phyloP scores from a whole-genome alignment of 306 rosid species.

The Prosopis cineraria region DNA sequence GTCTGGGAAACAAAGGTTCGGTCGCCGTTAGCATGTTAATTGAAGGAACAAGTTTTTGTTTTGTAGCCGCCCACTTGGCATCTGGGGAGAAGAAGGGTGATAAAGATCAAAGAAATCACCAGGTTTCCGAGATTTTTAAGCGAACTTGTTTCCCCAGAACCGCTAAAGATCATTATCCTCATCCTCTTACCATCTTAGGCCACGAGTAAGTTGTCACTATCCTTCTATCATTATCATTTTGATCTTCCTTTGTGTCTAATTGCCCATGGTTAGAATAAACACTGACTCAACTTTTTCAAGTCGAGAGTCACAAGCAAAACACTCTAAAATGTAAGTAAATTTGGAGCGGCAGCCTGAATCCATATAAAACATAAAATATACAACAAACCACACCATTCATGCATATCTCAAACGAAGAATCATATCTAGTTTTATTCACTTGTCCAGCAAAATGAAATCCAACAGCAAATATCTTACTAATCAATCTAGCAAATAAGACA shows the following conservation, averaged over 20 bases:
- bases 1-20: slow-evolving; percentile 88
- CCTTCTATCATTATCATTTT: background rate
- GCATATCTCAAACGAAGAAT: background rate
- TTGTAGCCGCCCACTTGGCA: slow-evolving; percentile 81
- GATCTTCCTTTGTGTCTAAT: background rate
- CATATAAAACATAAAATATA: background rate
- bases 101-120: slow-evolving; percentile 76
- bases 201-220: slow-evolving; percentile 71
- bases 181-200: slow-evolving; percentile 78
- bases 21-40: slow-evolving; percentile 85
- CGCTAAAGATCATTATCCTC: slow-evolving; percentile 42
- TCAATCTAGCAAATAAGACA: background rate
- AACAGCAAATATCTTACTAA: background rate
- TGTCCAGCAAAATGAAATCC: background rate
- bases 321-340: background rate
- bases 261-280: background rate
- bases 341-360: background rate
- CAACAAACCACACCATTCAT: background rate
- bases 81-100: slow-evolving; percentile 93
- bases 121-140: slow-evolving; percentile 76
- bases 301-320: background rate
- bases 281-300: background rate
- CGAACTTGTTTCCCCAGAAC: slow-evolving; percentile 65
- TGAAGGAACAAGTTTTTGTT: slow-evolving; percentile 95
- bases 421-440: background rate